Evolutionary conservation across 2,329 filamentous ascomycete genomes (phyloP).

Genomic region (Stenocarpella maydis): DNA sequence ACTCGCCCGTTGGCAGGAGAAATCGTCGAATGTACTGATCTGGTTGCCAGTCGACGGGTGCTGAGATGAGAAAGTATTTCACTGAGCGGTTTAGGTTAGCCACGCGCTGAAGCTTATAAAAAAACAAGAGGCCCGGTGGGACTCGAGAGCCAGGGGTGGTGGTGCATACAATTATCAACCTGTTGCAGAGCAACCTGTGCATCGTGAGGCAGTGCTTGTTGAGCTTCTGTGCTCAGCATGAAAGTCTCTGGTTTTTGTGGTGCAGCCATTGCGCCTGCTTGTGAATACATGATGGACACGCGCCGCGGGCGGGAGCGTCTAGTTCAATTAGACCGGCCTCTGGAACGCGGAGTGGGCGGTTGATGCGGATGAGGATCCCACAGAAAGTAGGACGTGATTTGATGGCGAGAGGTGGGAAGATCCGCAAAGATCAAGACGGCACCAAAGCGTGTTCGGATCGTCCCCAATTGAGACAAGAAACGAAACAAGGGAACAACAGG

Average conservation of each 20-base stretch:
- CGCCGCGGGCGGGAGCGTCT: constrained; percentile 24
- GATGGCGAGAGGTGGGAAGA: constrained; percentile 6
- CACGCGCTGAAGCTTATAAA: not conserved
- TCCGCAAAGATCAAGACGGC: constrained; percentile 31
- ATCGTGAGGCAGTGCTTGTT: constrained; percentile 94
- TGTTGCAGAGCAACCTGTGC: constrained; percentile 97
- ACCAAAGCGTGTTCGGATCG: constrained; percentile 29
- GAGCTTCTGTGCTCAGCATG: constrained; percentile 95
- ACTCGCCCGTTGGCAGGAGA: constrained; percentile 95
- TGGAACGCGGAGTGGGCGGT: constrained; percentile 19
- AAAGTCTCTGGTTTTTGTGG: constrained; percentile 98
- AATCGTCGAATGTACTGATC: constrained; percentile 98
- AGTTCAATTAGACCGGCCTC: constrained; percentile 27
- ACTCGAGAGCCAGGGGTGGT: not conserved
- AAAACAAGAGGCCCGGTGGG: too few relatives aligned
- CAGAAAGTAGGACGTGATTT: constrained; percentile 2
- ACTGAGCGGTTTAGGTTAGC: constrained; percentile 63
- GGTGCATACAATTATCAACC: constrained; percentile 87
- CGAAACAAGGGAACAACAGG: constrained; percentile 16
- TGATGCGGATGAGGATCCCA: not conserved
- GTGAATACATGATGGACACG: constrained; percentile 73
- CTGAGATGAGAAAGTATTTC: constrained; percentile 99
- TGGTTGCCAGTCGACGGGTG: constrained; percentile 95
- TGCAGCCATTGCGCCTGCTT: constrained; percentile 87
- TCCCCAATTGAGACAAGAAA: constrained; percentile 31